A percentile compares a stretch with the other conserved stretches of the same genome.
phyloP scores from a whole-genome alignment of 2,329 filamentous ascomycete genomes.

The Fusarium redolens region DNA sequence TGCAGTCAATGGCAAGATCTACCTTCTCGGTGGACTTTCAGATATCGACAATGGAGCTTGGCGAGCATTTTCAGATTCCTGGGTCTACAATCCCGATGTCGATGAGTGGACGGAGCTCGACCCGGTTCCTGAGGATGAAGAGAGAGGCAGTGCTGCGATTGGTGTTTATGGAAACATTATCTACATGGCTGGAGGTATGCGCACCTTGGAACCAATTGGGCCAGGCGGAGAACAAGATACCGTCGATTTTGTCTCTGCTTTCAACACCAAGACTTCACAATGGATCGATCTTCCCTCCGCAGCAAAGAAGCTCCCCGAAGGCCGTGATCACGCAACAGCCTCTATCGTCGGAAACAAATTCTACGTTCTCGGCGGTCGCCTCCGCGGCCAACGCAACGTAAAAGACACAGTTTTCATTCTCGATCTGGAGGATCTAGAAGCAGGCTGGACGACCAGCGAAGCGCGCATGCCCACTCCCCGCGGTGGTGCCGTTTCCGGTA shows the following conservation, averaged over 20 bases:
- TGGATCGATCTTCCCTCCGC: slow-evolving; percentile 46
- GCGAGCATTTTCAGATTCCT: slow-evolving; percentile 43
- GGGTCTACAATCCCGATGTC: slow-evolving; percentile 46
- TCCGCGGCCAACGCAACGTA: slow-evolving; percentile 46
- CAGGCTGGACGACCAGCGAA: slow-evolving; percentile 45
- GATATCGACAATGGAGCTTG: slow-evolving; percentile 41
- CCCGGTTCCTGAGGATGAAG: slow-evolving; percentile 42
- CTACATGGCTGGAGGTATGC: slow-evolving; percentile 54
- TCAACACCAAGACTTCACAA: slow-evolving; percentile 41
- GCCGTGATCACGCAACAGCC: slow-evolving; percentile 50
- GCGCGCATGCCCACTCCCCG: slow-evolving; percentile 52
- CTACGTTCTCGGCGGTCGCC: slow-evolving; percentile 53
- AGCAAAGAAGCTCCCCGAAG: slow-evolving; percentile 47
- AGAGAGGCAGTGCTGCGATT: slow-evolving; percentile 49
- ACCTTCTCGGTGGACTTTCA: slow-evolving; percentile 53
- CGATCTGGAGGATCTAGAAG: slow-evolving; percentile 43
- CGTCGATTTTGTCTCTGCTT: slow-evolving; percentile 47
- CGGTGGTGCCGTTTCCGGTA: slow-evolving; percentile 48
- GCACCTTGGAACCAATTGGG: slow-evolving; percentile 24
- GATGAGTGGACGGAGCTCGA: slow-evolving; percentile 46
- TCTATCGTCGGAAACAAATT: slow-evolving; percentile 48
- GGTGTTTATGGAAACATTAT: slow-evolving; percentile 47
- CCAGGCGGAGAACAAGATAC: slow-evolving; percentile 39
- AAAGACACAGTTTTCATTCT: slow-evolving; percentile 51
- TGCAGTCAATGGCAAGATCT: slow-evolving; percentile 50